Conservation (phyloP, 2,329 filamentous ascomycete species). For the Colletotrichum neosansevieriae region DNA sequence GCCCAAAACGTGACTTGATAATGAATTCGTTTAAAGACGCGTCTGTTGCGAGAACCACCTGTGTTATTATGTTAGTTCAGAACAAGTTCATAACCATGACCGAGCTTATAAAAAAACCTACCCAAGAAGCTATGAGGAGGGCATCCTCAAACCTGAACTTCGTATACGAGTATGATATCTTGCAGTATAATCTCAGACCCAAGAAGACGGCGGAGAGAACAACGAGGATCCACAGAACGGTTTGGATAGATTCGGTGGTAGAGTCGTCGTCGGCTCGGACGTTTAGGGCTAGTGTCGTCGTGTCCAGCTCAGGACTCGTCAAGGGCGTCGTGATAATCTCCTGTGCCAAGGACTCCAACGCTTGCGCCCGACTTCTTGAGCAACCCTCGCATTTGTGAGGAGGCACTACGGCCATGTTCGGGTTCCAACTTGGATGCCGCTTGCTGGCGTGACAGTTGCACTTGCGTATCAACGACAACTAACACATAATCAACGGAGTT, state of each 20-base stretch:
- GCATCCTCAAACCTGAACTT: conserved; percentile 46
- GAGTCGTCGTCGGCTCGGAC: conserved; percentile 26
- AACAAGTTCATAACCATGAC: neutral
- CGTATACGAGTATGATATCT: conserved; percentile 41
- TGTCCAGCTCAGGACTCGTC: conserved; percentile 12
- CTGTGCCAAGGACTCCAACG: conserved; percentile 14
- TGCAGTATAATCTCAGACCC: conserved; percentile 44
- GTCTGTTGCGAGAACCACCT: conserved; percentile 28
- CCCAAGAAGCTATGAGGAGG: conserved; percentile 44
- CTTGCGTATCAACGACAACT: conserved; percentile 5
- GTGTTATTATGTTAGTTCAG: neutral
- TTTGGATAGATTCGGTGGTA: conserved; percentile 23
- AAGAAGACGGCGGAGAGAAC: conserved; percentile 42
- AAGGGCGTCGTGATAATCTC: conserved; percentile 8
- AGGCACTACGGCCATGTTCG: conserved; percentile 37
- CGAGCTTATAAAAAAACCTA: conserved; percentile 20
- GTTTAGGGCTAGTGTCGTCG: conserved; percentile 23
- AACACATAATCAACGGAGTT: neutral
- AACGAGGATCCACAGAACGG: conserved; percentile 42
- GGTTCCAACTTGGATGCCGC: conserved; percentile 9
- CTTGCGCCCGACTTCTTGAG: conserved; percentile 18
- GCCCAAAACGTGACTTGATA: conserved; percentile 36
- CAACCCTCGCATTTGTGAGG: conserved; percentile 21
- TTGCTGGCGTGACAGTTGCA: conserved; percentile 7
- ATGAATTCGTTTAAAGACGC: conserved; percentile 36